Base-by-base conservation (phyloP, 2,329 filamentous ascomycete genomes). In the Alternaria sp. region DNA sequence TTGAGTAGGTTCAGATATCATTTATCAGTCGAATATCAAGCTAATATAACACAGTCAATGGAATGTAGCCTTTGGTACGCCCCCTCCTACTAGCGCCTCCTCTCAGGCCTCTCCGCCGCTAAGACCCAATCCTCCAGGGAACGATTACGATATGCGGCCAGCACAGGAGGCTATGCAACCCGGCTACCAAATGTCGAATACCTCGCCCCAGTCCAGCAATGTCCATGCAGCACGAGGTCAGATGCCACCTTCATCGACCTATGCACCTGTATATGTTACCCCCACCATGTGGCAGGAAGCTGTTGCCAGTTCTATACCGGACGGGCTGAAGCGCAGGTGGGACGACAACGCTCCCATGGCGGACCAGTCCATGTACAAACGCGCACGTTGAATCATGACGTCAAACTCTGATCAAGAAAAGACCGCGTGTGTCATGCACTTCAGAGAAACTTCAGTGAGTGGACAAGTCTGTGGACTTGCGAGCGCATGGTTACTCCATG, bases 61-160 rank as follows among this genome's bases (percentile, higher is more conserved):
- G 93, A 93, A 96, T 78, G 89, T 90, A 73, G 93, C 94, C 66
- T 98, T 97, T 81, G 91, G 92, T 82, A 91, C 89, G 77, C 74
- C 79, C 71, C 74, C 78, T 68, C 70, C 77, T 58, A 78, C 77
- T 60, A 78, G 72, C 70, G 71, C 76, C 54, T 74, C 77, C 51
- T 77, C 78, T 45, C 79, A 80, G 67, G 77, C 78, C 33, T 79
- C 79, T 52, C 79, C 79, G 64, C 78, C 79, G 72, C 72, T 78
- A 74, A 78, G 76, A 75, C 77, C 78, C 61, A 76, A 73, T 57
- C 72, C 75, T 61, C 53, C 76, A 78, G 76, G 76, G 61, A 77
- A 62, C 63, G 71, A 69, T 52, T 78, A 76, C 64, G 77, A 79
- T 49, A 58, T 75, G 56, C 73, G 76, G 54, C 68, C 70, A 21